A percentile compares a stretch with the other conserved stretches of the same genome.
phyloP scores from a whole-genome alignment of 164 flowering plant genomes.

The Nelumbo lutea region DNA sequence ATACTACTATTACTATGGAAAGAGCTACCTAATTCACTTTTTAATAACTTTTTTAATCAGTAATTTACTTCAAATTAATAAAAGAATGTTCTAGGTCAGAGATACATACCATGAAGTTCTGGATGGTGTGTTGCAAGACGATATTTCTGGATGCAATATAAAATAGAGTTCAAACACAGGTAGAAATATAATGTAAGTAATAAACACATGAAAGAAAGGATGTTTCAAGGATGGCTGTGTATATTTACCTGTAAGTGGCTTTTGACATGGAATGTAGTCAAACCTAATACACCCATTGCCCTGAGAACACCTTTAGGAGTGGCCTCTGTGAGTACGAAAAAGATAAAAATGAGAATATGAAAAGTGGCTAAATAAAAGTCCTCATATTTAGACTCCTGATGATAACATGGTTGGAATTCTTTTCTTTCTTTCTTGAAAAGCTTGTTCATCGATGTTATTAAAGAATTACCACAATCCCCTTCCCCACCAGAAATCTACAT shows the following conservation, averaged over 20 bases:
- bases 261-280: constrained; percentile 95
- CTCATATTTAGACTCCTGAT: background rate
- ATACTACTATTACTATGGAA: background rate
- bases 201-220: background rate
- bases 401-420: background rate
- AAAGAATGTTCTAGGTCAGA: background rate
- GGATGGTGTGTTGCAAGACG: constrained; percentile 93
- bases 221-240: background rate
- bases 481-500: too few relatives aligned
- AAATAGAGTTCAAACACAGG: background rate
- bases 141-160: constrained; percentile 64
- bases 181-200: too few relatives aligned
- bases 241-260: constrained; percentile 85
- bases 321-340: constrained; percentile 50
- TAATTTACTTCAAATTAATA: too few relatives aligned
- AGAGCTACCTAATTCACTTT: background rate
- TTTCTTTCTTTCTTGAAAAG: background rate
- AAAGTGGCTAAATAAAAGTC: background rate
- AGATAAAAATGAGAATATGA: background rate
- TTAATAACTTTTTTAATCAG: too few relatives aligned
- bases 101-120: constrained; percentile 73
- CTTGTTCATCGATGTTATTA: too few relatives aligned
- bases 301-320: constrained; percentile 98
- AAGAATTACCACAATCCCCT: too few relatives aligned
- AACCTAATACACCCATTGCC: constrained; percentile 88